Evolutionary conservation across 805 yeast genomes (phyloP).

Genomic region (Komagataella mondaviorum): DNA sequence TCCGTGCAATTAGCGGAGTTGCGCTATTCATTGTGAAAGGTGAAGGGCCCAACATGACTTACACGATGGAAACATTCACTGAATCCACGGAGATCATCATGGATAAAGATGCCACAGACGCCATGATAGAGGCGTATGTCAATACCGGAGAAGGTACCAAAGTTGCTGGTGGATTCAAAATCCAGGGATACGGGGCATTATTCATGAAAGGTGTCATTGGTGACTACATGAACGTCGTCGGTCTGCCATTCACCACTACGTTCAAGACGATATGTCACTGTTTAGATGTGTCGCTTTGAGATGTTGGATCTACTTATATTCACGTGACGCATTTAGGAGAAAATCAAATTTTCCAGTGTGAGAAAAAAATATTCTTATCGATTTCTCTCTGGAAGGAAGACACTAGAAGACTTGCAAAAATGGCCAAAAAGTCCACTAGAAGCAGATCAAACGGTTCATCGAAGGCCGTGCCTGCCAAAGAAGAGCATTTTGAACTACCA

Average conservation of each 20-base stretch:
- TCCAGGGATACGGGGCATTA: slow-evolving; percentile 61
- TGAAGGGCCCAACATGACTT: slow-evolving; percentile 5
- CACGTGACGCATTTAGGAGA: not conserved
- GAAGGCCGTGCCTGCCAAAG: not conserved
- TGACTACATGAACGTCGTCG: slow-evolving; percentile 79
- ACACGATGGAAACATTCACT: slow-evolving; percentile 8
- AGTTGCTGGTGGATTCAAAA: slow-evolving; percentile 90
- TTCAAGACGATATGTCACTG: slow-evolving; percentile 12
- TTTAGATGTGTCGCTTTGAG: not conserved
- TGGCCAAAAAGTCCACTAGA: not conserved
- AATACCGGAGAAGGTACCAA: slow-evolving; percentile 57
- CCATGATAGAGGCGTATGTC: slow-evolving; percentile 49
- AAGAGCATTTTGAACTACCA: slow-evolving; percentile 3
- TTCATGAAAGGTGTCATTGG: slow-evolving; percentile 57
- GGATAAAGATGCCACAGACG: slow-evolving; percentile 33
- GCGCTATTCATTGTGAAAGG: slow-evolving; percentile 20
- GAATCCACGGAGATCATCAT: slow-evolving; percentile 15
- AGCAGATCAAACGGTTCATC: not conserved
- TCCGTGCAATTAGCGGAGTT: slow-evolving; percentile 42
- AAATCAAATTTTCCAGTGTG: not conserved
- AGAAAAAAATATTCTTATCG: not conserved
- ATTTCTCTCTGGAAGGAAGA: not conserved
- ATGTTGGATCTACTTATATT: not conserved
- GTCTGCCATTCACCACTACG: slow-evolving; percentile 61
- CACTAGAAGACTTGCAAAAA: not conserved